Base-by-base conservation (phyloP, 768 basidiomycete genomes). In the Steccherinum ochraceum region DNA sequence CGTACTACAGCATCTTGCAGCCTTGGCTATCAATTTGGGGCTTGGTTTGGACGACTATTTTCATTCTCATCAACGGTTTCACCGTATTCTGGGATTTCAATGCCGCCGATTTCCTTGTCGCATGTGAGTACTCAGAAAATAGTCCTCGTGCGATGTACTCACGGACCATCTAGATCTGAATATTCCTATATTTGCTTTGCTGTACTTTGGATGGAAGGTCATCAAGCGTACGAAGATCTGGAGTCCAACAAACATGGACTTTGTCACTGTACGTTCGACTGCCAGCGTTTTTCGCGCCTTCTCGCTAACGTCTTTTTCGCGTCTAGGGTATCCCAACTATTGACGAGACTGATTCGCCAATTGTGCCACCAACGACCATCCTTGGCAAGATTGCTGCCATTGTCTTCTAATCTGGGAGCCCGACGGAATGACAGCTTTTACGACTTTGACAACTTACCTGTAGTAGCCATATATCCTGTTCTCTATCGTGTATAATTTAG, bases 11-110 rank as follows among this genome's bases (percentile, higher is more conserved):
- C 56, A 55, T 60, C 2, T 64, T 84, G 23, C 85, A 87, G 60
- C 87, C 87, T 0, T 89, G 77, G 56, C 64, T 86, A 27, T 69
- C 85, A 13, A 82, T 78, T 64, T 86, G 86, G 79, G 87, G 82
- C 20, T 67, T 84, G 44, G 75, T 78, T 64, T 85, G 86, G 80
- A 79, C 75, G 12, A 45, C 67, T 2, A 59, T 86, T 58, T 82
- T 84, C 66, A 81, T 80, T 62, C 68, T 78, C 66, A 66, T 80
- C 63, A 77, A 71, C 58, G 78, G 78, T 5, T 74, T 77, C 59
- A 62, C 67, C 7, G 80, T 86, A 23, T 88, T 87, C 72, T 88
- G 78, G 69, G 50, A 71, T 48, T 87, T 81, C 69, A 76, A 72
- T 51, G 72, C 76, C 5, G 64, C 78, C 2, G 68, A 64, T 48